Conservation (phyloP, 2,329 filamentous ascomycete genomes). For the Cladophialophora psammophila region DNA sequence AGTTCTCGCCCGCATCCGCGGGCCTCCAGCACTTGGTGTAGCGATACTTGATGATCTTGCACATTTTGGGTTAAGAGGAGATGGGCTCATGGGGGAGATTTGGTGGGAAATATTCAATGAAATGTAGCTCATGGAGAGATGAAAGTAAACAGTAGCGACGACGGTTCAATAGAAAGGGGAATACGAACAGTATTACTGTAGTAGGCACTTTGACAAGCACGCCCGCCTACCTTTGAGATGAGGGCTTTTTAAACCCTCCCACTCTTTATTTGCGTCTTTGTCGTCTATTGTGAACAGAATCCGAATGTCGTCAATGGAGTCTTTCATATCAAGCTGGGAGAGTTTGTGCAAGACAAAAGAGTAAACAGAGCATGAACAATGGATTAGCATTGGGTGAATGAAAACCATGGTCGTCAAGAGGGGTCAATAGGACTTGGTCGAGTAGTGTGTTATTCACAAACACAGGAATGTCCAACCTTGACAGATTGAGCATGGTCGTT, state of each 20-base stretch:
- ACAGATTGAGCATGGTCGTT: neutral
- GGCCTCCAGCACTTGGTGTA: conserved; percentile 22
- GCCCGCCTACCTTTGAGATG: neutral
- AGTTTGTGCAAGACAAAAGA: neutral
- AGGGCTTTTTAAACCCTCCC: neutral
- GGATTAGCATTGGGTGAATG: neutral
- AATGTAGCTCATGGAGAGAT: neutral
- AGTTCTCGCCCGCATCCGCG: conserved; percentile 6
- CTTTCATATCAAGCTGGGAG: neutral
- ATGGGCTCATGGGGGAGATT: neutral
- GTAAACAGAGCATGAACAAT: conserved; percentile 14
- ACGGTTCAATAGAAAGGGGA: neutral
- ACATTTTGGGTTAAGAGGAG: conserved; percentile 15
- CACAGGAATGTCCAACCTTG: neutral
- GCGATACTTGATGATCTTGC: conserved; percentile 23
- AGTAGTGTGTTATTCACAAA: neutral
- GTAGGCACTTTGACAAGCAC: neutral
- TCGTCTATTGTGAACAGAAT: neutral
- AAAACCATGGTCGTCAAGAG: neutral
- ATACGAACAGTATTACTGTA: neutral
- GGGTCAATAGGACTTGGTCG: neutral
- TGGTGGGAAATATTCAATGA: neutral
- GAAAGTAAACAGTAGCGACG: neutral
- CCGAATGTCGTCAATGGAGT: neutral
- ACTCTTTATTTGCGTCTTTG: neutral